Evolutionary conservation across 495 filamentous ascomycete genomes (phyloP), one percentile per base, ranked within the genome.

Genomic region (Podospora didyma): DNA sequence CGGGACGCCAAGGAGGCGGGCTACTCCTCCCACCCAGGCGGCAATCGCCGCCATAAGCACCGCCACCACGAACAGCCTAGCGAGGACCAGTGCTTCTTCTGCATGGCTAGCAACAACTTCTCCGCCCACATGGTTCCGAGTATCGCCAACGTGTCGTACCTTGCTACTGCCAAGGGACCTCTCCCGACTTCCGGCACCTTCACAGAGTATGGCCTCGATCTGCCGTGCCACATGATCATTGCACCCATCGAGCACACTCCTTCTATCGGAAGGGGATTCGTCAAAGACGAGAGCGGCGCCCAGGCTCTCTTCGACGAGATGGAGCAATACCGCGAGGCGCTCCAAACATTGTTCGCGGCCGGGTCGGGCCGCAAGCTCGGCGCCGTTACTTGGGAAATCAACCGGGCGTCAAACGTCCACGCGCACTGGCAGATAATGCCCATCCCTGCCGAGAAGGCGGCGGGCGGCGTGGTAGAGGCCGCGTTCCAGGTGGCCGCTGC

Each of bases 371-470:
- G 77, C 64, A 71, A 75, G 56, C 77, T 96, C 3, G 92, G 92
- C 24, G 81, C 88, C 9, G 89, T 97, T 2, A 93, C 91, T 0
- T 98, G 90, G 81, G 93, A 97, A 73, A 86, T 98, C 60, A 89
- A 84, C 63, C 83, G 91, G 17, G 75, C 73, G 2, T 77, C 78
- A 11, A 90, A 90, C 21, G 86, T 97, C 51, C 94, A 98, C 67
- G 78, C 82, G 0, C 94, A 96, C 65, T 97, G 93, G 94, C 94
- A 98, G 75, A 93, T 95, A 63, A 76, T 97, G 28, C 93, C 94
- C 2, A 79, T 96, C 1, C 80, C 87, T 0, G 66, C 77, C 0
- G 78, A 85, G 11, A 70, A 89, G 21, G 77, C 96, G 41, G 68
- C 65, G 10, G 80, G 82, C 42, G 86, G 86, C 0, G 75, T 92